Percentiles rank a stretch among this genome's conserved stretches.
Evolutionary conservation across 1,139 yeast genomes (phyloP).

Genomic region (Entelexis sorbosivorans): DNA sequence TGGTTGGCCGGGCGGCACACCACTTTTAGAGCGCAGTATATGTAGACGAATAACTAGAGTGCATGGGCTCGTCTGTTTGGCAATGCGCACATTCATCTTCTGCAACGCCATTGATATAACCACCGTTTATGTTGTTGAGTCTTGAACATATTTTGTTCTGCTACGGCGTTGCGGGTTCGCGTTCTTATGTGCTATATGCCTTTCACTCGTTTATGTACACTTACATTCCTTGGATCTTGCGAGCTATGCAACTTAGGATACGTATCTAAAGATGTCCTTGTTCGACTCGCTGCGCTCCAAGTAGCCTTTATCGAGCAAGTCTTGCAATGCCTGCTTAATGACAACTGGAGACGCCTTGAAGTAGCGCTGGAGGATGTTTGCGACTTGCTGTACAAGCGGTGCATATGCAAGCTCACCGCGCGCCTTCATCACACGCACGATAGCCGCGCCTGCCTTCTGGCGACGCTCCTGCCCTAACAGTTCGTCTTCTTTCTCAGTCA

Average conservation of each 20-base stretch:
- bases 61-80: too few relatives aligned
- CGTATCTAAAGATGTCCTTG: conserved; percentile 52
- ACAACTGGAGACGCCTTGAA: conserved; percentile 59
- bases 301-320: conserved; percentile 72
- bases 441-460: conserved; percentile 45
- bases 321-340: conserved; percentile 72
- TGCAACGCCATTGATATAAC: too few relatives aligned
- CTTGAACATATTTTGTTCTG: too few relatives aligned
- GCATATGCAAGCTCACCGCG: conserved; percentile 29
- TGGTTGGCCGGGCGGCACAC: conserved; percentile 10
- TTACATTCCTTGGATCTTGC: too few relatives aligned
- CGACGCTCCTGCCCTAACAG: conserved; percentile 30
- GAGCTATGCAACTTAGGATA: background rate
- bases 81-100: too few relatives aligned
- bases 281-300: conserved; percentile 59
- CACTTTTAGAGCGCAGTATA: background rate
- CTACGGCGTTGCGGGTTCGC: too few relatives aligned
- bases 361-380: conserved; percentile 49
- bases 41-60: background rate
- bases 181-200: too few relatives aligned
- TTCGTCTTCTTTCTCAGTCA: conserved; percentile 23
- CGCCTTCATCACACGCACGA: conserved; percentile 76
- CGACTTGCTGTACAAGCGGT: conserved; percentile 41
- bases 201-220: too few relatives aligned
- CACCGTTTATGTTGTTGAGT: too few relatives aligned